A percentile compares a stretch with the other conserved stretches of the same genome.
Conservation (phyloP, 2,329 filamentous ascomycete species). For the Fusarium luffae region DNA sequence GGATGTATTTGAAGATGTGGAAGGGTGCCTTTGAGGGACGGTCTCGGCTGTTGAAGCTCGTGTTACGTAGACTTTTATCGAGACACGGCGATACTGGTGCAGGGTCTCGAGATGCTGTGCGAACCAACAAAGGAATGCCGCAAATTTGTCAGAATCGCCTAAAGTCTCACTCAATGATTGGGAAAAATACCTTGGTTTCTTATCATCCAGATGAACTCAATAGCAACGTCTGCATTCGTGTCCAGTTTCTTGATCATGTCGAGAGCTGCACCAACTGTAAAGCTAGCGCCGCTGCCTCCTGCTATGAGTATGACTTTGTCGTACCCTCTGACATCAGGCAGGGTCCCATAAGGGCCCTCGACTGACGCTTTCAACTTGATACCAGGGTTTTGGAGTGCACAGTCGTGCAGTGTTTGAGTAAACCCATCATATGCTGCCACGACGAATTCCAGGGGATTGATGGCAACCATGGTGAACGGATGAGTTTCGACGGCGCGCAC, state of each 20-base stretch:
- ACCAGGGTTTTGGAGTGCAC: constrained; percentile 62
- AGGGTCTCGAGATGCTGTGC: constrained; percentile 50
- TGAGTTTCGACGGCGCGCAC: constrained; percentile 69
- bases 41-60: constrained; percentile 28
- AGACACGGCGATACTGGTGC: constrained; percentile 46
- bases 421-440: constrained; percentile 69
- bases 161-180: rapidly evolving
- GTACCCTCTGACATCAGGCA: constrained; percentile 62
- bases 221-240: constrained; percentile 36
- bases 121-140: constrained; percentile 55
- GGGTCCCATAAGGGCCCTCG: constrained; percentile 69
- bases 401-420: constrained; percentile 64
- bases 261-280: constrained; percentile 57
- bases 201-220: constrained; percentile 57
- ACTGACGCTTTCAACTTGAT: constrained; percentile 61
- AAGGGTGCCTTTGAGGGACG: constrained; percentile 11
- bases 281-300: constrained; percentile 71
- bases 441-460: constrained; percentile 66
- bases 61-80: constrained; percentile 52
- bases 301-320: constrained; percentile 69
- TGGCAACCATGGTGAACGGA: constrained; percentile 70
- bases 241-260: constrained; percentile 49
- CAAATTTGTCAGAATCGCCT: constrained; percentile 1
- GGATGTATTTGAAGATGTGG: constrained; percentile 21
- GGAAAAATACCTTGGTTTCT: constrained; percentile 48